Base-by-base conservation (phyloP, 345 rosid species). In the Pistacia atlantica region DNA sequence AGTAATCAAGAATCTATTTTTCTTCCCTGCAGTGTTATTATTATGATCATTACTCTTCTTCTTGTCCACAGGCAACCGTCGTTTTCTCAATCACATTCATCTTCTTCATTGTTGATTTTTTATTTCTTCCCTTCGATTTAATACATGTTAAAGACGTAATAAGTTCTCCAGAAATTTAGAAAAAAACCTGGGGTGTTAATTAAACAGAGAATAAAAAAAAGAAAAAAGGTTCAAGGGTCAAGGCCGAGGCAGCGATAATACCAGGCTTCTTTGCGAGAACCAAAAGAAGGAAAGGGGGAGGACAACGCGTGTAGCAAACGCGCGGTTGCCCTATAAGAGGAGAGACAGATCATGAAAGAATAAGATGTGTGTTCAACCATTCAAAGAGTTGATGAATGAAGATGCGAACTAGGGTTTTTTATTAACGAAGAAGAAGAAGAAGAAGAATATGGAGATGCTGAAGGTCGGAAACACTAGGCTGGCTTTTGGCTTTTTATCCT, bases 1-100 rank as follows among this genome's bases (percentile, higher is more conserved):
- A 46, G 78, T 86, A 54, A 90, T 85, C 86, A 92, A 80, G 38
- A 90, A 59, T 70, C 88, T 82, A 28, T 77, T 84, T 63, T 89
- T 90, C 76, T 82, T 83, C 45, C 37, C 71, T 2, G 33, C 33
- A 73, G 83, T 73, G 76, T 22, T 69, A 57, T 17, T 67, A 33
- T 81, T 78, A 5, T 72, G 69, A 20, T 65, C 64, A 62, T 9
- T 38, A 2, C 22, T 72, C 35, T 77, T 79, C 82, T 74, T 87
- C 65, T 81, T 83, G 10, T 70, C 76, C 78, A 80, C 77, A 69
- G 67, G 80, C 67, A 73, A 72, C 80, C 80, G 74, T 46, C 78
- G 71, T 80, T 49, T 58, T 78, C 70, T 73, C 84, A 17, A 38
- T 65, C 60, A 14, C 45, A 20, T 48, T 72, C 67, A 51, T 75